phyloP scores from a whole-genome alignment of 2,329 filamentous ascomycete species.

The Plenodomus lindquistii region DNA sequence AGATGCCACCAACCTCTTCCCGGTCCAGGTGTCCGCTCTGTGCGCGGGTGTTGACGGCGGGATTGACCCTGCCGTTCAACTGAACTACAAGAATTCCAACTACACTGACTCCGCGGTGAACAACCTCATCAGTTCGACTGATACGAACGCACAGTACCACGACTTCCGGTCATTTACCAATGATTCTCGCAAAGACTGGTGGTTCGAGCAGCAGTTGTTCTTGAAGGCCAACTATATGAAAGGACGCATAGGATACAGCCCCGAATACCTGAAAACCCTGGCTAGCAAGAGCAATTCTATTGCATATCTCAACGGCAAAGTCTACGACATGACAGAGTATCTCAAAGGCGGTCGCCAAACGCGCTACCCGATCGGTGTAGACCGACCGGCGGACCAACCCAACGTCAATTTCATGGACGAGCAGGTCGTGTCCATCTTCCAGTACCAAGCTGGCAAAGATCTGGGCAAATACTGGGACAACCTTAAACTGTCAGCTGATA shows the following conservation, averaged over 20 bases:
- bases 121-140: slow-evolving; percentile 65
- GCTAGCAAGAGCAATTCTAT: slow-evolving; percentile 68
- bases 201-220: slow-evolving; percentile 81
- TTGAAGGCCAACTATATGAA: slow-evolving; percentile 81
- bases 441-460: slow-evolving; percentile 73
- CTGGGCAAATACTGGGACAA: slow-evolving; percentile 81
- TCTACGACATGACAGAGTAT: slow-evolving; percentile 92
- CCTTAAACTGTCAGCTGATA: slow-evolving; percentile 60
- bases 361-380: slow-evolving; percentile 56
- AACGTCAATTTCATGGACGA: slow-evolving; percentile 81
- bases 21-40: slow-evolving; percentile 89
- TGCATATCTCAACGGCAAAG: slow-evolving; percentile 74
- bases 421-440: slow-evolving; percentile 75
- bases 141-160: slow-evolving; percentile 80
- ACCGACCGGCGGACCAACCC: slow-evolving; percentile 45
- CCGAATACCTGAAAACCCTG: slow-evolving; percentile 74
- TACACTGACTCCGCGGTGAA: slow-evolving; percentile 63
- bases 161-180: slow-evolving; percentile 88
- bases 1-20: slow-evolving; percentile 88
- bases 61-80: slow-evolving; percentile 72
- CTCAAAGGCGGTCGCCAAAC: slow-evolving; percentile 72
- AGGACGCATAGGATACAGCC: slow-evolving; percentile 82
- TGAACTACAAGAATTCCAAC: slow-evolving; percentile 83
- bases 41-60: slow-evolving; percentile 76
- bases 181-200: slow-evolving; percentile 88